Percentiles rank a stretch among this genome's conserved stretches.
These are phyloP conservation scores for Aspergillus homomorphus DNA, from an alignment of 495 filamentous ascomycete species.

Conservation along the genomic window DNA sequence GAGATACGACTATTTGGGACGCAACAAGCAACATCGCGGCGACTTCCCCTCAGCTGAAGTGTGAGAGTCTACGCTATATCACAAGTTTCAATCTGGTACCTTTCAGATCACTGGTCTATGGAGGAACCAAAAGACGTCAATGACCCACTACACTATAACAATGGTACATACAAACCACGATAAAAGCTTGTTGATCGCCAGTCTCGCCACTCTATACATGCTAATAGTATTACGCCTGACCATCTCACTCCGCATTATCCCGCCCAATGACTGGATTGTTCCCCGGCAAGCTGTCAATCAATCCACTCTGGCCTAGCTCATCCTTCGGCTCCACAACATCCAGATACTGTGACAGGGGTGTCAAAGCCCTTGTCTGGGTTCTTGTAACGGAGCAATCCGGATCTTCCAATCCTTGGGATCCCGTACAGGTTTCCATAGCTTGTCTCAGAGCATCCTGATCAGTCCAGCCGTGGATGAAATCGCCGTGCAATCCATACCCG, in stretches of 20 bases:
- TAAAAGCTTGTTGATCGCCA: too few relatives aligned
- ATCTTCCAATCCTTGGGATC: constrained; percentile 7
- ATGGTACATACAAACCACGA: too few relatives aligned
- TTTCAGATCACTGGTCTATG: too few relatives aligned
- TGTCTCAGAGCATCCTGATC: constrained; percentile 18
- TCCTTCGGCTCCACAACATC: constrained; percentile 14
- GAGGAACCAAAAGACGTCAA: too few relatives aligned
- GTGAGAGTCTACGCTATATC: too few relatives aligned
- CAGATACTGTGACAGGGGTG: constrained; percentile 4
- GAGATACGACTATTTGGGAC: not conserved
- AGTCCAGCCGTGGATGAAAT: constrained; percentile 27
- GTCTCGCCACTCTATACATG: not conserved
- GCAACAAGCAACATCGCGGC: not conserved
- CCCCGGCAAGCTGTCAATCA: constrained; percentile 16
- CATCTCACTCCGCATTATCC: not conserved
- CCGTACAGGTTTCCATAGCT: constrained; percentile 21
- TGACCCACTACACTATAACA: too few relatives aligned
- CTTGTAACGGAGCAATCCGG: constrained; percentile 21
- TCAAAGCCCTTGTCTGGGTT: constrained; percentile 9
- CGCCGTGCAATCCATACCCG: constrained; percentile 29
- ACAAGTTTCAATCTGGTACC: too few relatives aligned
- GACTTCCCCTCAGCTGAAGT: too few relatives aligned
- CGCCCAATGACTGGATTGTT: constrained; percentile 13
- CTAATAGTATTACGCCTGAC: not conserved
- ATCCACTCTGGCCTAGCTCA: constrained; percentile 21